These are phyloP conservation scores for Sinapis alba DNA, from an alignment of 441 rosid species.

Conservation along the genomic window DNA sequence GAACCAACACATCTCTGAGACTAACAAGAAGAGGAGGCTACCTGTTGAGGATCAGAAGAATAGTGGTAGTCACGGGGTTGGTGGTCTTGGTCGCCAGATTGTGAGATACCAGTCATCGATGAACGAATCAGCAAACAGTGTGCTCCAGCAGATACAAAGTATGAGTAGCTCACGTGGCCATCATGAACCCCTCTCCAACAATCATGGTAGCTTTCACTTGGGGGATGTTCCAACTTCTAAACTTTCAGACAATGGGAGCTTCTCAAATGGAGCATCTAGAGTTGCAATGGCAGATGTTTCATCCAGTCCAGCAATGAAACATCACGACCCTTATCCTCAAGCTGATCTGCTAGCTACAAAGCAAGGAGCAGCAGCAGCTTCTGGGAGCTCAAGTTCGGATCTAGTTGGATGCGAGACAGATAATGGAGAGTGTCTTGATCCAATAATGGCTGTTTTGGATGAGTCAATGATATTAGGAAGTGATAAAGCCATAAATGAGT, in stretches of 20 bases:
- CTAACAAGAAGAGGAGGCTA: neutral
- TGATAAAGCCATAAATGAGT: neutral
- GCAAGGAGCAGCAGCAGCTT: neutral
- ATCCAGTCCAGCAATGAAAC: too few relatives aligned
- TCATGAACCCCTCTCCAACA: neutral
- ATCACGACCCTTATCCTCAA: neutral
- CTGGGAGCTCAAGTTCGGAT: neutral
- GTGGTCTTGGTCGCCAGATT: constrained; percentile 52
- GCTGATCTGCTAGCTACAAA: neutral
- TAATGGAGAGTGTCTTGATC: neutral
- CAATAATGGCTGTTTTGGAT: neutral
- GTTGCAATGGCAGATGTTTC: too few relatives aligned
- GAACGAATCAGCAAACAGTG: constrained; percentile 56
- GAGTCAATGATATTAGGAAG: neutral
- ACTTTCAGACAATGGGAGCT: too few relatives aligned
- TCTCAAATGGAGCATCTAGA: too few relatives aligned
- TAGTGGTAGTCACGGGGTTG: constrained; percentile 12
- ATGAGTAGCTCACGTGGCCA: constrained; percentile 27
- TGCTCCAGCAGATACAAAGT: constrained; percentile 54
- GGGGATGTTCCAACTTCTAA: too few relatives aligned
- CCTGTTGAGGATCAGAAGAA: neutral
- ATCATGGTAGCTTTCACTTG: too few relatives aligned
- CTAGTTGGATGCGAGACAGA: neutral
- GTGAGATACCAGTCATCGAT: constrained; percentile 57
- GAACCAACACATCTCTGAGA: neutral